Evolutionary conservation across 768 basidiomycete genomes (phyloP).

Genomic region (Fibroporia radiculosa): DNA sequence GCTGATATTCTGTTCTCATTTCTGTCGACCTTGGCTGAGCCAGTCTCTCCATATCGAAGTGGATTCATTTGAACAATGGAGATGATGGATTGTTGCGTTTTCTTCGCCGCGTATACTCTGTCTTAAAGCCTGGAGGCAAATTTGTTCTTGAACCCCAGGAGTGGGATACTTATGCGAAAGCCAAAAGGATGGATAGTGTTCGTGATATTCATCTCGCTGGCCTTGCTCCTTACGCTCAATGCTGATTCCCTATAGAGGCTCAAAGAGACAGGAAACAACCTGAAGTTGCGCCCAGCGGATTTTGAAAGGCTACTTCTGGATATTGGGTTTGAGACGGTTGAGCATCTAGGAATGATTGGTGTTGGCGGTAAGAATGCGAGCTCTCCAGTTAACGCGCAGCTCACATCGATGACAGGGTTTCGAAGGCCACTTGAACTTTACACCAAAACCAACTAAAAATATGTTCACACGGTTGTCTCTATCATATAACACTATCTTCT

Average conservation of each 20-base stretch:
- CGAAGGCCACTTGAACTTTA: slow-evolving; percentile 59
- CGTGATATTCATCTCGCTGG: slow-evolving; percentile 2
- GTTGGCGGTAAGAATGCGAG: slow-evolving; percentile 48
- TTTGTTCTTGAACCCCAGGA: slow-evolving; percentile 81
- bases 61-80: slow-evolving; percentile 82
- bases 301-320: slow-evolving; percentile 47
- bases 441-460: slow-evolving; percentile 27
- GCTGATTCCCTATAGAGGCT: slow-evolving; percentile 31
- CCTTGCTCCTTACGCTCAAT: not conserved
- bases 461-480: too few relatives aligned
- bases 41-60: slow-evolving; percentile 85
- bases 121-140: slow-evolving; percentile 53
- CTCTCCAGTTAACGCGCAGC: not conserved
- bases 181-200: slow-evolving; percentile 60
- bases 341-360: slow-evolving; percentile 45
- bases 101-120: slow-evolving; percentile 52
- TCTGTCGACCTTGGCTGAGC: not conserved
- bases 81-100: slow-evolving; percentile 66
- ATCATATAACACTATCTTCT: not conserved
- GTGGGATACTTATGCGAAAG: slow-evolving; percentile 80
- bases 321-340: slow-evolving; percentile 53
- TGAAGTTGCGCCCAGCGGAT: slow-evolving; percentile 55
- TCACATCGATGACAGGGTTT: slow-evolving; percentile 37
- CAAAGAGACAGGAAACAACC: slow-evolving; percentile 47
- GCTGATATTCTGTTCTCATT: not conserved